Evolutionary conservation across 768 basidiomycete genomes (phyloP), one percentile per base, ranked within the genome.

Genomic region (Auriculariales sp.): DNA sequence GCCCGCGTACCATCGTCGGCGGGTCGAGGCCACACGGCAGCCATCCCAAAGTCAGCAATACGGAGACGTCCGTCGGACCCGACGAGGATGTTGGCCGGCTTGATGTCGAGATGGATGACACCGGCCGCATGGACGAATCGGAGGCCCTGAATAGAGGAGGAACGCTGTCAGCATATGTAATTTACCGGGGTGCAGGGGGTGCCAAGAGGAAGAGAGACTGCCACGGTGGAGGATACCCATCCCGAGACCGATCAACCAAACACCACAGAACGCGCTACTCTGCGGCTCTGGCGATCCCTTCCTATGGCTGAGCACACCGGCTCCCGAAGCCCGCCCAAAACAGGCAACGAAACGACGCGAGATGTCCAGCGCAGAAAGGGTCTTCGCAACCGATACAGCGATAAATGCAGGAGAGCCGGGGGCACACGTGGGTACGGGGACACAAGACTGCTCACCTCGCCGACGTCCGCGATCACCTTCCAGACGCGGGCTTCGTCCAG

Each of bases 31-130:
- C 89, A 93, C 48, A 90, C 58, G 4, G 89, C 88, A n/a, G 94
- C 93, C 81, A 99, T 91, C 7, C 95, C 95, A 68, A 98, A 97
- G 64, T 99, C 95, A 6, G 94, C 94, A 62, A 99, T 91, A 69
- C 90, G 91, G 68, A 99, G 83, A 39, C 83, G 76, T 1, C 95
- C 95, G 35, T 81, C 75, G 6, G 71, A 71, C 9, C 88, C 91
- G 57, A 99, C 73, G 61, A 99, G 91, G 47, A 99, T 82, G 62
- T 99, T 99, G 35, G 90, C 90, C 11, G 95, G 95, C 68, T 99
- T 99, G 55, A 99, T 67, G 67, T 99, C 95, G 49, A 99, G 75
- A 67, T 99, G 95, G 46, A 98, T 83, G 51, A 95, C 79, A 49
- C 83, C 82, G 36, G 81, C 76, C 57, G 77, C 73, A 65, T 99